Conservation (phyloP, 108 stramenopile species). For the Stephanodiscus minutulus region DNA sequence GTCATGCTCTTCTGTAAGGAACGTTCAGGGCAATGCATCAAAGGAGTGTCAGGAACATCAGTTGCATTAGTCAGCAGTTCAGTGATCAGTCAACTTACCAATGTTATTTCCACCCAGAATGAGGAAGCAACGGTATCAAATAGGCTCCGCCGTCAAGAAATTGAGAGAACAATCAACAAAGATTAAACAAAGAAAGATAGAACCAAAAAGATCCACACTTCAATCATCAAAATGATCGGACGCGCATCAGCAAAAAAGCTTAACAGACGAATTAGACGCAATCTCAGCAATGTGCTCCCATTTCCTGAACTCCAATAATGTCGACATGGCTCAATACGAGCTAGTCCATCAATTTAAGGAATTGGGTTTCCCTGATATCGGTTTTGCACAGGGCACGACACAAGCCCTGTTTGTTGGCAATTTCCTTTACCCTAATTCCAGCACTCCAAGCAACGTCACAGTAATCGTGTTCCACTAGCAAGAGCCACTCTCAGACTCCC, state of each 20-base stretch:
- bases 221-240: background rate
- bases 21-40: background rate
- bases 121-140: background rate
- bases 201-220: background rate
- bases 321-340: conserved; percentile 6
- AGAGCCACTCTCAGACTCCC: no score
- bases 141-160: background rate
- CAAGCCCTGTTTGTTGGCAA: conserved; percentile 3
- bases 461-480: no score
- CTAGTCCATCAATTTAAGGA: conserved; percentile 1
- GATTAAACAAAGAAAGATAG: background rate
- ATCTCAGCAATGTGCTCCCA: background rate
- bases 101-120: background rate
- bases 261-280: no score
- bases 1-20: background rate
- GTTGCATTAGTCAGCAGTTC: background rate
- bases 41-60: no score
- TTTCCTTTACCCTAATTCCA: background rate
- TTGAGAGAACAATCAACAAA: background rate
- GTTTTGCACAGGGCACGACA: conserved; percentile 1
- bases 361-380: background rate
- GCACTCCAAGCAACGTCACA: conserved; percentile 25
- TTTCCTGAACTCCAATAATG: conserved; percentile 5
- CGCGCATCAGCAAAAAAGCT: background rate
- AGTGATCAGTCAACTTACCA: background rate